phyloP scores from a whole-genome alignment of 257 asterid genomes.

The Solanum raphanifolium region DNA sequence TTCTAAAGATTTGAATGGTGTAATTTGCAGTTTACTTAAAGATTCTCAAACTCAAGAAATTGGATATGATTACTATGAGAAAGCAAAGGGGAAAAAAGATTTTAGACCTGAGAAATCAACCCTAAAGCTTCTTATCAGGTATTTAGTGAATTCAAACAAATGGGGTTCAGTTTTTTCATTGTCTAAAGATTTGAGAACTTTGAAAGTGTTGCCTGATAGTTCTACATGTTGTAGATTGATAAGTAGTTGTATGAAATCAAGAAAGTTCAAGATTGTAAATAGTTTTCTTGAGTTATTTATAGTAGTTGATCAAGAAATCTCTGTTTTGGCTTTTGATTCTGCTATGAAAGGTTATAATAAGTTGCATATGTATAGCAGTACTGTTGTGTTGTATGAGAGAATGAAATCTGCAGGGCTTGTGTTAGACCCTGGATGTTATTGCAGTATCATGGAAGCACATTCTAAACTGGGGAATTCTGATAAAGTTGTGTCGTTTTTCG shows the following conservation, averaged over 20 bases:
- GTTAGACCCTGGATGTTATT: conserved; percentile 41
- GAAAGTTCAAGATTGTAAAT: conserved; percentile 57
- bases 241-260: conserved; percentile 44
- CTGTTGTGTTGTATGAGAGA: conserved; percentile 21
- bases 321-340: conserved; percentile 50
- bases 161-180: conserved; percentile 41
- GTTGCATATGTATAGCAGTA: conserved; percentile 76
- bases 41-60: conserved; percentile 51
- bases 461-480: conserved; percentile 33
- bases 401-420: conserved; percentile 44
- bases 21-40: conserved; percentile 49
- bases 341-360: conserved; percentile 84
- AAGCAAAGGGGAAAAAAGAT: conserved; percentile 34
- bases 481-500: conserved; percentile 26
- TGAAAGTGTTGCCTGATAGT: conserved; percentile 44
- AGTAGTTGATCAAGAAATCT: conserved; percentile 20
- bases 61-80: conserved; percentile 45
- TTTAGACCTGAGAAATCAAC: conserved; percentile 50
- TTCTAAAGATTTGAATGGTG: conserved; percentile 38
- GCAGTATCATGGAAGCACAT: conserved; percentile 58
- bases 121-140: conserved; percentile 56
- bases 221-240: conserved; percentile 44
- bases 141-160: conserved; percentile 38
- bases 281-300: conserved; percentile 40
- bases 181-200: conserved; percentile 39